A percentile compares a stretch with the other conserved stretches of the same genome.
Conservation (phyloP, 2,329 filamentous ascomycete species). For the Scedosporium aurantiacum region DNA sequence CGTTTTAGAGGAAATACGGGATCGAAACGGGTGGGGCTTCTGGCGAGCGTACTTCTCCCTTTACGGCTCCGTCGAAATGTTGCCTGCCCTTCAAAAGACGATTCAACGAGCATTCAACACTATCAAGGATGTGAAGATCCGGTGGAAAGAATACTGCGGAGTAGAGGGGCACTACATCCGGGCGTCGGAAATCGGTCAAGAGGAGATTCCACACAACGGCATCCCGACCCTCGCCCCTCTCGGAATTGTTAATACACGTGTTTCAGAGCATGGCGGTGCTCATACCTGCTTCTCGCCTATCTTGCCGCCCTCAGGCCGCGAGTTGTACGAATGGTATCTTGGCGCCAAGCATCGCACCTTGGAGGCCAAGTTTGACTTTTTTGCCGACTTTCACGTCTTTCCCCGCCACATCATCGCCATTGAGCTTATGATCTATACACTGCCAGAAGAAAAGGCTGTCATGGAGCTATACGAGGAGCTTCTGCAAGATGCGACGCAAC, state of each 20-base stretch:
- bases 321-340: not conserved
- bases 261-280: not conserved
- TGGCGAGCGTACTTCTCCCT: constrained; percentile 2
- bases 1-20: not conserved
- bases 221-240: constrained; percentile 1
- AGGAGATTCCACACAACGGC: constrained; percentile 7
- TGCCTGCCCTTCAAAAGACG: not conserved
- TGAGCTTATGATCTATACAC: constrained; percentile 4
- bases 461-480: constrained; percentile 12
- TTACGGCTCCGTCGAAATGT: not conserved
- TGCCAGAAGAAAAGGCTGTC: not conserved
- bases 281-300: constrained; percentile 3
- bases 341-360: not conserved
- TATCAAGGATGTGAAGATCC: not conserved
- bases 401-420: constrained; percentile 8
- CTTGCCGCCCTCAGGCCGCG: not conserved
- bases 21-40: not conserved
- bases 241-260: not conserved
- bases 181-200: constrained; percentile 3
- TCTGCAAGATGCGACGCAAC: not conserved
- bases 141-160: not conserved
- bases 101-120: not conserved
- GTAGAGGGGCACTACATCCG: not conserved
- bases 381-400: constrained; percentile 12
- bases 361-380: constrained; percentile 7